Base-by-base conservation (phyloP, 257 asterid genomes). In the Verbena officinalis region DNA sequence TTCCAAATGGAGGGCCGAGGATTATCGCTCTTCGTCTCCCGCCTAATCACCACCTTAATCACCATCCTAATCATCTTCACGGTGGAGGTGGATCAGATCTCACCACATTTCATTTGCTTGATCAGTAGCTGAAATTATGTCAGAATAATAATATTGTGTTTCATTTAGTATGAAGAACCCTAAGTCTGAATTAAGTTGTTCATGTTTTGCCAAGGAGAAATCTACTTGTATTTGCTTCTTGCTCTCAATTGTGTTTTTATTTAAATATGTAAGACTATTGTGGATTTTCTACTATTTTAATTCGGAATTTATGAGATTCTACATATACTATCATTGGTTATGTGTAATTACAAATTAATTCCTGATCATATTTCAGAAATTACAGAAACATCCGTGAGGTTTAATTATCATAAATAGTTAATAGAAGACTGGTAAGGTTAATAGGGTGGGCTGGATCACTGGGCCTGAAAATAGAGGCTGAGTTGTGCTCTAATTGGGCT, bases 71-170 rank as follows among this genome's bases (percentile, higher is more conserved):
- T 50, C 86, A 72, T 50, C 86, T 84, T 57, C 88, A 85, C 66
- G 73, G 83, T 10, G 96, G 94, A 8, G 97, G 89, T 1, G 89
- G 88, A 12, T 83, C 98, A 0, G 96, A 89, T 65, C 89, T 91
- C 65, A 86, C 96, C 34, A 86, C 96, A 1, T 89, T 80, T 72
- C 79, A 91, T 22, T 63, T 88, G 75, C 86, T 88, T 4, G 95
- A n/a, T n/a, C n/a, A n/a, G n/a, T n/a, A 88, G 71, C 86, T 75
- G 59, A 64, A 44, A 24, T 21, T 55, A 5, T 23, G 9, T 51
- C 42, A 9, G 58, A 27, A 27, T 27, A 27, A 64, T 46, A 31
- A 14, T 61, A 12, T 10, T 74, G 44, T 52, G 20, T 39, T 58
- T 45, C 10, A 9, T 20, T 20, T 14, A 27, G 62, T 23, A 9